Percentiles rank a stretch among this genome's conserved stretches.
These are phyloP conservation scores for Lichtheimia ramosa DNA, from an alignment of 371 early-diverging fungal genomes.

Conservation along the genomic window DNA sequence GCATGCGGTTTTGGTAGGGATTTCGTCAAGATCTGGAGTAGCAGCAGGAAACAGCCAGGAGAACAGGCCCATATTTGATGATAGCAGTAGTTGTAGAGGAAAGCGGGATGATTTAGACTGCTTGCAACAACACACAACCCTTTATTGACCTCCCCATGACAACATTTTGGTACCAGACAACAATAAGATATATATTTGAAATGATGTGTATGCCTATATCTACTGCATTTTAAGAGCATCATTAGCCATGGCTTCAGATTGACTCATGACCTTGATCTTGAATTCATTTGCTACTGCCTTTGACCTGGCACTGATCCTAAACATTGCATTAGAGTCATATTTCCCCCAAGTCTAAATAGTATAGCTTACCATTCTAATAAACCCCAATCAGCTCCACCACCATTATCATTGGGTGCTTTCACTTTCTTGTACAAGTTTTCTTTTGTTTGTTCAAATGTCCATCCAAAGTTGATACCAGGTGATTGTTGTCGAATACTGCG, in stretches of 20 bases:
- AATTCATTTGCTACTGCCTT: constrained; percentile 45
- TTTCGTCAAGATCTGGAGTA: constrained; percentile 25
- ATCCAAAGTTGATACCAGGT: constrained; percentile 55
- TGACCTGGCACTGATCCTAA: constrained; percentile 29
- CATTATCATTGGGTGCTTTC: constrained; percentile 26
- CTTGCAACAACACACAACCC: no score
- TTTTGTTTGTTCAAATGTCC: constrained; percentile 42
- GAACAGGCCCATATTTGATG: constrained; percentile 30
- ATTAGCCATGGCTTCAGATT: not conserved
- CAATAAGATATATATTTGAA: no score
- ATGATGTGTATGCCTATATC: no score
- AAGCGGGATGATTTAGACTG: not conserved
- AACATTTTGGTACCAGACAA: no score
- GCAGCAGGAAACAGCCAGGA: constrained; percentile 27
- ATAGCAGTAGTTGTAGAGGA: not conserved
- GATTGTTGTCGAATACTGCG: constrained; percentile 51
- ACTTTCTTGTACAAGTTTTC: constrained; percentile 46
- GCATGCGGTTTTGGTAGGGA: constrained; percentile 40
- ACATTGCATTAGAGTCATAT: no score
- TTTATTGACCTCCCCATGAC: no score
- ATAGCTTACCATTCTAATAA: constrained; percentile 38
- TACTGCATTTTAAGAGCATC: no score
- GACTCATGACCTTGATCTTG: constrained; percentile 27
- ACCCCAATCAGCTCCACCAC: constrained; percentile 54
- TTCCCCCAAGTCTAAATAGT: not conserved